These are phyloP conservation scores for Xanthoceras sorbifolium DNA, from an alignment of 345 rosid genomes.

Conservation along the genomic window DNA sequence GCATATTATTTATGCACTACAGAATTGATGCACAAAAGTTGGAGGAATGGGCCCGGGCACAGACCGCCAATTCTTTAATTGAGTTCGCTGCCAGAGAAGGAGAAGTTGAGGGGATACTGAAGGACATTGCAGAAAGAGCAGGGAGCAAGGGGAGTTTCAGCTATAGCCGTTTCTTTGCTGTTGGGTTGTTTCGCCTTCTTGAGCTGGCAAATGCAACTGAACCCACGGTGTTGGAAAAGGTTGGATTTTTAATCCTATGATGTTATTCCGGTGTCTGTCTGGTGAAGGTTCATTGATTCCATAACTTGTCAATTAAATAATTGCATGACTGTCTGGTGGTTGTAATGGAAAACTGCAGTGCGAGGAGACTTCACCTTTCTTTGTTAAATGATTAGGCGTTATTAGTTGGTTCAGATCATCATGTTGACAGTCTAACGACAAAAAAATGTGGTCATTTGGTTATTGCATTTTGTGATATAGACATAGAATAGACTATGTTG, in stretches of 20 bases:
- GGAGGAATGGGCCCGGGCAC: constrained; percentile 92
- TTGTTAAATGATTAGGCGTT: neutral
- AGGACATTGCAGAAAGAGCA: constrained; percentile 86
- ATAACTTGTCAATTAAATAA: neutral
- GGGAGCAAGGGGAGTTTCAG: constrained; percentile 70
- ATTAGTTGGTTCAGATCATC: neutral
- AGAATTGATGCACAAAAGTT: constrained; percentile 83
- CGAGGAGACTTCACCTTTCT: neutral
- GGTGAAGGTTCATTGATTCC: neutral
- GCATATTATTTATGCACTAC: constrained; percentile 12
- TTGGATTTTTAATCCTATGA: constrained; percentile 23
- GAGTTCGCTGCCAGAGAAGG: constrained; percentile 80
- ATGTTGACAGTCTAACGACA: neutral
- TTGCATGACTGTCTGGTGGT: neutral
- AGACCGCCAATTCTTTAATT: constrained; percentile 64
- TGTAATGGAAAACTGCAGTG: neutral
- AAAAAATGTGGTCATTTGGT: neutral
- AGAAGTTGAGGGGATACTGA: constrained; percentile 73
- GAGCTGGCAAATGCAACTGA: constrained; percentile 91
- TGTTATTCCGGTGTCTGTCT: neutral
- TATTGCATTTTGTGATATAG: neutral
- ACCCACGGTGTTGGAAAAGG: constrained; percentile 87
- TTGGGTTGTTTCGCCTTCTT: constrained; percentile 93
- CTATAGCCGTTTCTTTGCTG: constrained; percentile 97
- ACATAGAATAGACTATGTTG: neutral